phyloP scores from a whole-genome alignment of 2,329 filamentous ascomycete genomes.

The Phoma sp. region DNA sequence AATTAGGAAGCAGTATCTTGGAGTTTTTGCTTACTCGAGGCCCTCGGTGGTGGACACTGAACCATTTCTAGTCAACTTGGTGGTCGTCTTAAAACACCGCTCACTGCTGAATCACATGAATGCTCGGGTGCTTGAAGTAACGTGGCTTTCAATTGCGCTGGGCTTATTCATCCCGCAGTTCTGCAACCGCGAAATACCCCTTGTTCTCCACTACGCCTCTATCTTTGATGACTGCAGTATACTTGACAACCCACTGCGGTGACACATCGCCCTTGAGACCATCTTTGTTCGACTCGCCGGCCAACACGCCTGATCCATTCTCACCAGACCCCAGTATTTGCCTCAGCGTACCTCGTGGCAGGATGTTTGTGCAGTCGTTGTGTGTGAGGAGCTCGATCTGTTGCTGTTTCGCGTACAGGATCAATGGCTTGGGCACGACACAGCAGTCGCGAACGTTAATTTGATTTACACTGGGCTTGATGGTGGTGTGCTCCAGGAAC shows the following conservation, averaged over 20 bases:
- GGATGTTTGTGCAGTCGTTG: conserved; percentile 90
- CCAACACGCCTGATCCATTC: conserved; percentile 78
- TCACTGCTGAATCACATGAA: no score
- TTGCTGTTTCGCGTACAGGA: conserved; percentile 81
- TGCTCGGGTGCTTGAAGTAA: not conserved
- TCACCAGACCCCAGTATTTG: conserved; percentile 79
- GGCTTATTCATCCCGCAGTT: conserved; percentile 55
- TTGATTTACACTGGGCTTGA: conserved; percentile 87
- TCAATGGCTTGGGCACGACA: conserved; percentile 87
- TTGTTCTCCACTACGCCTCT: conserved; percentile 97
- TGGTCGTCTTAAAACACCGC: no score
- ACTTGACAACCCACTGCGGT: conserved; percentile 96
- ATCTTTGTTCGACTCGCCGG: conserved; percentile 60
- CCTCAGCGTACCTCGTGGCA: conserved; percentile 83
- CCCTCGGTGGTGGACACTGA: no score
- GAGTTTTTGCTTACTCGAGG: no score
- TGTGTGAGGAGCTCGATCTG: conserved; percentile 90
- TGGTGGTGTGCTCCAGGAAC: conserved; percentile 74
- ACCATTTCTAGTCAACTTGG: not conserved
- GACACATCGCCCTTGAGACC: conserved; percentile 79
- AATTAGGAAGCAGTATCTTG: no score
- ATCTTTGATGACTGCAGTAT: conserved; percentile 93
- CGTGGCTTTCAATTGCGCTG: not conserved
- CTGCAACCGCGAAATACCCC: conserved; percentile 91
- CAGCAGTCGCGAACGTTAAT: conserved; percentile 97